Evolutionary conservation across 139 green algal species (phyloP), one percentile per base, ranked within the genome.

Genomic region (Chlorella sp.): DNA sequence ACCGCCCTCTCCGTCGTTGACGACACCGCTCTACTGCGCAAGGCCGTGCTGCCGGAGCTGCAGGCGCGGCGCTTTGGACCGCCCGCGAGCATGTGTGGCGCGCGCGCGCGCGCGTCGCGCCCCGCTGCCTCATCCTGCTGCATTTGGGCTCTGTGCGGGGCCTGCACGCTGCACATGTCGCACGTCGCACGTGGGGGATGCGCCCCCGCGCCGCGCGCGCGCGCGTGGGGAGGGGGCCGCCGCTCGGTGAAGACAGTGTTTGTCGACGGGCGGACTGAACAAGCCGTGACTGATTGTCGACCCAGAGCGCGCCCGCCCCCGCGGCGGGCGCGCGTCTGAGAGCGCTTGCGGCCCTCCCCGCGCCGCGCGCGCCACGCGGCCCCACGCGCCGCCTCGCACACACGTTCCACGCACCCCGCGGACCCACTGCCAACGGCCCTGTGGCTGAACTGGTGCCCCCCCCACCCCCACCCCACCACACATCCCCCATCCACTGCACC

Each of bases 241-340:
- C 64, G 53, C 46, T 78, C 83, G 38, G 45, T 92, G 89, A 94
- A 83, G 89, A 94, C 81, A 73, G 67, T n/a, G n/a, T 71, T 61
- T 89, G 77, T 88, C 86, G 90, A 94, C 90, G 90, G 90, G 90
- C 90, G 90, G 90, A 92, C 90, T 87, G 90, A 94, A 59, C 61
- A 36, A 58, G 43, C 68, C 23, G 23, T 63, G 93, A 90, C 87
- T 86, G 89, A 94, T 48, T 91, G 90, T 94, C 89, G 87, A 89
- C 63, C 67, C 38, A 73, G 67, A 45, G 75, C 62, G 58, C 72
- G 59, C 72, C 65, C 65, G 68, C 68, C 68, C 80, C 45, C 9
- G 41, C 19, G 65, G 19, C 17, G 41, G 69, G 33, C 43, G 71
- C 42, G 81, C 86, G 84, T 86, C 79, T 87, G 86, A 91, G 79